Evolutionary conservation across 148 eudicot species (phyloP).

Genomic region (Suaeda aralocaspica): DNA sequence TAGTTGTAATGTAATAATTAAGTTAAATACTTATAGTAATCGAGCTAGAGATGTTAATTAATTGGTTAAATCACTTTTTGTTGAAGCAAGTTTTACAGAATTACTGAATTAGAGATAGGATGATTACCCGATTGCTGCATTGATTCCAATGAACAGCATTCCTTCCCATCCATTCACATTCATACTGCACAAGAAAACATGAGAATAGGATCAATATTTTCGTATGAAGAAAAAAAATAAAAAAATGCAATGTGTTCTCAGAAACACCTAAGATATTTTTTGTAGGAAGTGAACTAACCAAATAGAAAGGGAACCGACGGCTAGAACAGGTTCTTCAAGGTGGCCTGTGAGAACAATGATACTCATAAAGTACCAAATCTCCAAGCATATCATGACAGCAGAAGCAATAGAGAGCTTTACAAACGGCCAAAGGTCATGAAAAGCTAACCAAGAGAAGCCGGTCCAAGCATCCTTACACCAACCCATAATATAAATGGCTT

Average conservation of each 20-base stretch:
- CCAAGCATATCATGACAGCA: slow-evolving; percentile 89
- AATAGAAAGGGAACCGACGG: slow-evolving; percentile 91
- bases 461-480: slow-evolving; percentile 89
- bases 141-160: slow-evolving; percentile 88
- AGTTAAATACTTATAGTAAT: neutral
- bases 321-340: slow-evolving; percentile 73
- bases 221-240: too few species aligned
- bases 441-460: slow-evolving; percentile 77
- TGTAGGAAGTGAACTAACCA: slow-evolving; percentile 32
- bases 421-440: slow-evolving; percentile 77
- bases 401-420: slow-evolving; percentile 71
- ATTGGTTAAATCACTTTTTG: neutral
- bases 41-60: neutral
- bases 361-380: slow-evolving; percentile 96
- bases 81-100: neutral
- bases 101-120: too few species aligned
- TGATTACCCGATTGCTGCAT: slow-evolving; percentile 88
- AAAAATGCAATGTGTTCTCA: too few species aligned
- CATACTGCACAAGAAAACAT: slow-evolving; percentile 55
- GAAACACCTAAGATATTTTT: too few species aligned
- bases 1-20: neutral
- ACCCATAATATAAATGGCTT: slow-evolving; percentile 53
- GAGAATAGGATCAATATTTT: neutral
- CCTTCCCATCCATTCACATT: slow-evolving; percentile 98
- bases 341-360: slow-evolving; percentile 97